Conservation (phyloP, 495 filamentous ascomycete genomes). For the Chaetomium tenue region DNA sequence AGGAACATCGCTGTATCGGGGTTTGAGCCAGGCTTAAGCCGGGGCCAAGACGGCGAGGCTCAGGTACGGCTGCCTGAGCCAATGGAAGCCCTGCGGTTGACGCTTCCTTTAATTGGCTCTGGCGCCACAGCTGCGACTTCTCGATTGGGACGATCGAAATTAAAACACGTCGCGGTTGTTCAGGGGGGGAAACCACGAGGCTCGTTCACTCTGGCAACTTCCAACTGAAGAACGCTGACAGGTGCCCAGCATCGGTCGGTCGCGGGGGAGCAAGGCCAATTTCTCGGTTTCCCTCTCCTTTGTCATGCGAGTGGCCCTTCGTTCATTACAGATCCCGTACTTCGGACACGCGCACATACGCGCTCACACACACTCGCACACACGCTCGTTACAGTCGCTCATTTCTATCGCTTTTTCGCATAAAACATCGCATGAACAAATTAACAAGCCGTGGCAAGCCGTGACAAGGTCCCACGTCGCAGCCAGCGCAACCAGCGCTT, state of each 20-base stretch:
- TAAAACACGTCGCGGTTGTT: constrained; percentile 30
- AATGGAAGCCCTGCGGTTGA: constrained; percentile 21
- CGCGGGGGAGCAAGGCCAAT: constrained; percentile 1
- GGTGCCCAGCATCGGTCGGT: constrained; percentile 12
- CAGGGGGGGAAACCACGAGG: constrained; percentile 20
- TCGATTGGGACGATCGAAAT: constrained; percentile 35
- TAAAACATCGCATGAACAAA: constrained; percentile 23
- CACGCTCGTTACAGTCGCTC: constrained; percentile 22
- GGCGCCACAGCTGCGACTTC: constrained; percentile 29
- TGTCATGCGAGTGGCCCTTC: constrained; percentile 23
- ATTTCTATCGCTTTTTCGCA: constrained; percentile 14
- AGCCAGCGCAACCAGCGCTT: constrained; percentile 14
- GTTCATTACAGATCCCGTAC: constrained; percentile 21
- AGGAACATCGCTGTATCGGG: constrained; percentile 9
- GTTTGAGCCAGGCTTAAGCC: no score
- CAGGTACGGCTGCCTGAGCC: constrained; percentile 29
- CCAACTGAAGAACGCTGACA: constrained; percentile 15
- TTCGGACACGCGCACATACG: not conserved
- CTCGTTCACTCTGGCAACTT: constrained; percentile 8
- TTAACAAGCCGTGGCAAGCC: constrained; percentile 8
- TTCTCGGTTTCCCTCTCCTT: constrained; percentile 19
- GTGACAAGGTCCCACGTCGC: constrained; percentile 20
- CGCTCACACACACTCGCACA: constrained; percentile 6
- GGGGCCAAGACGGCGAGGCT: constrained; percentile 18
- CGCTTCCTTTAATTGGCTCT: constrained; percentile 25